phyloP scores from a whole-genome alignment of 768 basidiomycete genomes.

The Suillus variegatus region DNA sequence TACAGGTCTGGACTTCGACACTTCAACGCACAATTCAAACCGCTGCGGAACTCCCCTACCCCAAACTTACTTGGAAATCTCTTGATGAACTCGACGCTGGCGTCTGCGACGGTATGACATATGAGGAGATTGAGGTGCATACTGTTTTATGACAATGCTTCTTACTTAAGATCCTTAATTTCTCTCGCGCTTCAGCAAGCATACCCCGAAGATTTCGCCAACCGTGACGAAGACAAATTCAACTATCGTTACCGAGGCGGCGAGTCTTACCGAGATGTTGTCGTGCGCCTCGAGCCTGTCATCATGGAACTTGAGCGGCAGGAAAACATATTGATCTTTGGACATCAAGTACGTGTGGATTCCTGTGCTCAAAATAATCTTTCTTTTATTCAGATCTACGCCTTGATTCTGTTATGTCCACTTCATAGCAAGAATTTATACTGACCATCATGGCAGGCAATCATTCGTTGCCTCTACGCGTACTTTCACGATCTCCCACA shows the following conservation, averaged over 20 bases:
- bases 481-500: slow-evolving; percentile 95
- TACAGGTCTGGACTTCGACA: slow-evolving; percentile 98
- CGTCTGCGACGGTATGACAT: slow-evolving; percentile 99
- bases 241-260: slow-evolving; percentile 98
- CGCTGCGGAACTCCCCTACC: slow-evolving; percentile 75
- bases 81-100: slow-evolving; percentile 98
- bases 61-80: slow-evolving; percentile 97
- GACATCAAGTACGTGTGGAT: slow-evolving; percentile 70
- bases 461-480: slow-evolving; percentile 74
- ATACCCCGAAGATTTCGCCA: slow-evolving; percentile 98
- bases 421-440: slow-evolving; percentile 7
- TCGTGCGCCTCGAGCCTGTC: slow-evolving; percentile 91
- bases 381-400: background rate
- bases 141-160: background rate
- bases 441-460: slow-evolving; percentile 21
- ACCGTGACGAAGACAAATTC: slow-evolving; percentile 98
- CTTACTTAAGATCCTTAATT: background rate
- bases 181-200: slow-evolving; percentile 55
- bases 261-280: slow-evolving; percentile 97
- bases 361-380: background rate
- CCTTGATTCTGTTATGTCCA: background rate
- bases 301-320: slow-evolving; percentile 99
- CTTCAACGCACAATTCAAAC: slow-evolving; percentile 92
- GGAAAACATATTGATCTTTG: slow-evolving; percentile 95
- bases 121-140: slow-evolving; percentile 93